Evolutionary conservation across 805 yeast genomes (phyloP).

Genomic region (Kurtzmaniella fragi): DNA sequence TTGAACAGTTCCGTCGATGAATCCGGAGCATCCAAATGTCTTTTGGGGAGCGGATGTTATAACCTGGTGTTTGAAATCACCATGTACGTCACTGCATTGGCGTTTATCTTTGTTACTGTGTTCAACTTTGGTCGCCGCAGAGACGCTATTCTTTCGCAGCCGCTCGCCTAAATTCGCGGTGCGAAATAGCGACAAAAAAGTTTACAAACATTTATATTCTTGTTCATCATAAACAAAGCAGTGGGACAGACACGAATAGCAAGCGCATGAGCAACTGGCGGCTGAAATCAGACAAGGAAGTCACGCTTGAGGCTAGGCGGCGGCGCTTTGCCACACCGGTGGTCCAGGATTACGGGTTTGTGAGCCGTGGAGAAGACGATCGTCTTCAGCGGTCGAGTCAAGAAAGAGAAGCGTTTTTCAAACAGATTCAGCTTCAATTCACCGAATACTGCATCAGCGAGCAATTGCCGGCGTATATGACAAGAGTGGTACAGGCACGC

Average conservation of each 20-base stretch:
- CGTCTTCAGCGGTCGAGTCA: slow-evolving; percentile 40
- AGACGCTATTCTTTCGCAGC: background rate
- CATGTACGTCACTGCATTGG: slow-evolving; percentile 24
- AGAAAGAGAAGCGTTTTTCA: slow-evolving; percentile 39
- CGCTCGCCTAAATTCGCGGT: no score
- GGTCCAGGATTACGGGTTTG: slow-evolving; percentile 40
- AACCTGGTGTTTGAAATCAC: slow-evolving; percentile 39
- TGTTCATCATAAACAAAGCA: no score
- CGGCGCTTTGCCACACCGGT: slow-evolving; percentile 1
- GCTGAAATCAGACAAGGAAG: no score
- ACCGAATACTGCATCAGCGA: slow-evolving; percentile 23
- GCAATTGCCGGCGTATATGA: slow-evolving; percentile 8
- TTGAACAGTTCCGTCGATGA: slow-evolving; percentile 19
- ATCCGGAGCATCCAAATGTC: slow-evolving; percentile 17
- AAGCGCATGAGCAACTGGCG: background rate
- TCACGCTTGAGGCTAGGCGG: background rate
- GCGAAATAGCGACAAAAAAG: no score
- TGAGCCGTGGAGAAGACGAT: slow-evolving; percentile 57
- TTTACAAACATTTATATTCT: no score
- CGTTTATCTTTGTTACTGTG: slow-evolving; percentile 15
- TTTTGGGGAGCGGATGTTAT: slow-evolving; percentile 38
- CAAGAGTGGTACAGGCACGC: slow-evolving; percentile 4
- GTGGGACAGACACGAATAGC: no score
- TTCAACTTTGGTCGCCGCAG: slow-evolving; percentile 10
- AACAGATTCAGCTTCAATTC: slow-evolving; percentile 27